These are phyloP conservation scores for Didymella segeticola DNA, from an alignment of 2,329 filamentous ascomycete species.

Conservation along the genomic window DNA sequence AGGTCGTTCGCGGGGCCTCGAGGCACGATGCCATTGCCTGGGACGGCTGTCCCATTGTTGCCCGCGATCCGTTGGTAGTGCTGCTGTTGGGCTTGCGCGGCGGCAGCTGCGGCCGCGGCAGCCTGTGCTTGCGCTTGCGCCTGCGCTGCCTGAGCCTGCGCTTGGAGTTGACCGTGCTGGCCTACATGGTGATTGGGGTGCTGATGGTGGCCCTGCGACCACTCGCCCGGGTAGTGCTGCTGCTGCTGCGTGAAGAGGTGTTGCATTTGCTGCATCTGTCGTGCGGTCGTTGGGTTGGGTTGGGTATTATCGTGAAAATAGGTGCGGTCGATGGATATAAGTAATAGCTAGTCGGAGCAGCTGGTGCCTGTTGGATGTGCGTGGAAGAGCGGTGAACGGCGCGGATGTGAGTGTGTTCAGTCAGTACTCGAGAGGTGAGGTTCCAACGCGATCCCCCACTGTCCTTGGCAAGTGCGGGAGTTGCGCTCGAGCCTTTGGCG, in stretches of 20 bases:
- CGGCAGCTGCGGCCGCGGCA: conserved; percentile 60
- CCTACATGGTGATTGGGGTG: conserved; percentile 50
- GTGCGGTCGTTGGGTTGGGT: conserved; percentile 17
- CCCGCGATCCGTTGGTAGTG: conserved; percentile 78
- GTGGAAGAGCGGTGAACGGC: conserved; percentile 19
- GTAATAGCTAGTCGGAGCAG: conserved; percentile 15
- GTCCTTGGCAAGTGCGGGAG: conserved; percentile 26
- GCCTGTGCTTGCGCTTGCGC: conserved; percentile 58
- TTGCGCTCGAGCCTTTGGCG: conserved; percentile 26
- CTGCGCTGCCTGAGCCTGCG: conserved; percentile 56
- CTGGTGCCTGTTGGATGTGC: conserved; percentile 18
- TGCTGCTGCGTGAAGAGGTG: conserved; percentile 70
- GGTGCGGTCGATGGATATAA: conserved; percentile 12
- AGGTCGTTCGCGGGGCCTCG: conserved; percentile 49
- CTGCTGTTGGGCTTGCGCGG: conserved; percentile 56
- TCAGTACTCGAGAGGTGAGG: conserved; percentile 36
- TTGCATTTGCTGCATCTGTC: conserved; percentile 54
- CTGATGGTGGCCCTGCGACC: conserved; percentile 57
- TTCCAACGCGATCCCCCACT: conserved; percentile 29
- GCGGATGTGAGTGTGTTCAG: conserved; percentile 24
- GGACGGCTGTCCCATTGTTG: conserved; percentile 62
- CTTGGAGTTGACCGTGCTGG: conserved; percentile 50
- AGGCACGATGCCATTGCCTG: conserved; percentile 46
- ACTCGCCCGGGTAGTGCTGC: conserved; percentile 63
- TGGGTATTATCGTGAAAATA: conserved; percentile 12